A percentile compares a stretch with the other conserved stretches of the same genome.
Evolutionary conservation across 805 yeast species (phyloP).

Genomic region (Schwanniomyces sp.): DNA sequence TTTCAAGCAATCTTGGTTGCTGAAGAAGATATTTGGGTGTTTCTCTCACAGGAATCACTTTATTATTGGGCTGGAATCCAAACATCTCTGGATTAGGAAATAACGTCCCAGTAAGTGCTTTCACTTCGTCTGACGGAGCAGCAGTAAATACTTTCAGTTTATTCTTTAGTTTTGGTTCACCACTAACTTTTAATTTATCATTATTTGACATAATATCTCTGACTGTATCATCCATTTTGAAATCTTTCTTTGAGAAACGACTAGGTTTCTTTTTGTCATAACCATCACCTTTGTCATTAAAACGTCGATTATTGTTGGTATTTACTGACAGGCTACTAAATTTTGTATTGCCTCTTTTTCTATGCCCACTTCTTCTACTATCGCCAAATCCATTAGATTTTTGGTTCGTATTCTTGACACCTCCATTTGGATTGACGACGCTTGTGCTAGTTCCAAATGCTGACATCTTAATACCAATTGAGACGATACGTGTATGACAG

Average conservation of each 20-base stretch:
- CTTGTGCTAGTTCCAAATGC: slow-evolving; percentile 15
- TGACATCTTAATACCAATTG: slow-evolving; percentile 10
- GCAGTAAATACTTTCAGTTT: neutral
- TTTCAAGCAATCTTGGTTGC: slow-evolving; percentile 35
- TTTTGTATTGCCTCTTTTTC: slow-evolving; percentile 5
- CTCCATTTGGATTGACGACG: slow-evolving; percentile 5
- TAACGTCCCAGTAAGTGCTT: slow-evolving; percentile 27
- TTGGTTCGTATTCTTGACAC: slow-evolving; percentile 5
- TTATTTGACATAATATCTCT: neutral
- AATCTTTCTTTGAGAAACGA: neutral
- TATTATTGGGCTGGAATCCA: slow-evolving; percentile 23
- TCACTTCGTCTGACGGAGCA: slow-evolving; percentile 16
- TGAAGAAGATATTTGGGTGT: slow-evolving; percentile 34
- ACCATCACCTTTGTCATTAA: neutral
- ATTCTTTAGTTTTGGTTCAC: slow-evolving; percentile 11
- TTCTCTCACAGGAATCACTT: slow-evolving; percentile 19
- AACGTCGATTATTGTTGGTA: neutral
- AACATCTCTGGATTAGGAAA: slow-evolving; percentile 26
- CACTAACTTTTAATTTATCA: slow-evolving; percentile 10
- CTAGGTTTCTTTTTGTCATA: slow-evolving; percentile 2
- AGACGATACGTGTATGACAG: neutral
- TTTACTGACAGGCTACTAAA: slow-evolving; percentile 1
- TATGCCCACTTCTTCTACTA: slow-evolving; percentile 6
- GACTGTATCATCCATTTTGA: neutral
- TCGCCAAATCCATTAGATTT: slow-evolving; percentile 11